These are phyloP conservation scores for Choanephora cucurbitarum DNA, from an alignment of 371 early-diverging fungal species.

Conservation along the genomic window DNA sequence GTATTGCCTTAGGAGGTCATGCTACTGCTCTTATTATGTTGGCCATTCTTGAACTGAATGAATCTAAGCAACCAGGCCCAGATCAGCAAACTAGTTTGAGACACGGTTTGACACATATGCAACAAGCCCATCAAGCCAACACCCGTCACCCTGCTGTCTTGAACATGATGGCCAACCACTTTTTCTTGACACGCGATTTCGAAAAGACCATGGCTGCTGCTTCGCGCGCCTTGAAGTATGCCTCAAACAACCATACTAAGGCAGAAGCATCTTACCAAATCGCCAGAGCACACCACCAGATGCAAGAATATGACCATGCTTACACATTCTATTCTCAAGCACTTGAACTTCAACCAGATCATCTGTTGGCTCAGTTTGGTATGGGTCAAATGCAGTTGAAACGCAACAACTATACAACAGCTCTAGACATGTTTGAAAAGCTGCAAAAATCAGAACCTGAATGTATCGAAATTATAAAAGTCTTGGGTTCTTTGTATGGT, in stretches of 20 bases:
- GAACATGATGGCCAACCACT: constrained; percentile 60
- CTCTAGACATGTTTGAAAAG: constrained; percentile 75
- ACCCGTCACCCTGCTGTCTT: constrained; percentile 54
- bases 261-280: constrained; percentile 67
- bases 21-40: constrained; percentile 70
- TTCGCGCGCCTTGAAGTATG: constrained; percentile 44
- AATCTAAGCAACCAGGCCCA: constrained; percentile 51
- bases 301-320: constrained; percentile 71
- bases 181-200: constrained; percentile 52
- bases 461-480: constrained; percentile 66
- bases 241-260: constrained; percentile 55
- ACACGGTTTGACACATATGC: constrained; percentile 52
- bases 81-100: constrained; percentile 36
- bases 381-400: constrained; percentile 74
- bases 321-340: constrained; percentile 70
- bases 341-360: constrained; percentile 65
- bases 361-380: constrained; percentile 74
- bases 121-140: constrained; percentile 51
- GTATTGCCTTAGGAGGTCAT: constrained; percentile 65
- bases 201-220: constrained; percentile 53
- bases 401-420: constrained; percentile 51
- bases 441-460: constrained; percentile 65
- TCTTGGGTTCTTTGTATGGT: constrained; percentile 67
- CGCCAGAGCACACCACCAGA: constrained; percentile 60
- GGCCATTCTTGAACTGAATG: constrained; percentile 80